Conservation (phyloP, 306 rosid genomes). For the Begonia peltatifolia region DNA sequence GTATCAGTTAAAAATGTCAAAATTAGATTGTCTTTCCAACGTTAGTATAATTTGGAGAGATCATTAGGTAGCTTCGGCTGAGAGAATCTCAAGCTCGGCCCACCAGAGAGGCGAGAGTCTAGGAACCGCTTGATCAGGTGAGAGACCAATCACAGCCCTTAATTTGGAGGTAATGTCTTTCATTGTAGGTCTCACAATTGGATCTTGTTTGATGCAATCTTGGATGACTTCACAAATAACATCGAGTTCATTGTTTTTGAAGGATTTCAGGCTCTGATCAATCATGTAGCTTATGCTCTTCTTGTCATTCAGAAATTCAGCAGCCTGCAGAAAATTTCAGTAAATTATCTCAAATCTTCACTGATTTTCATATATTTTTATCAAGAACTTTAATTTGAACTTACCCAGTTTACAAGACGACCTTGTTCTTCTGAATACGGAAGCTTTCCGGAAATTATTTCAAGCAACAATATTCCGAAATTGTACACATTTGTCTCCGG, state of each 20-base stretch:
- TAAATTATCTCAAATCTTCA: no score
- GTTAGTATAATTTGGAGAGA: not conserved
- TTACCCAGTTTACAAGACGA: constrained; percentile 48
- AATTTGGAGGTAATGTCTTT: constrained; percentile 39
- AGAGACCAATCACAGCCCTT: constrained; percentile 32
- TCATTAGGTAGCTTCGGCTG: constrained; percentile 59
- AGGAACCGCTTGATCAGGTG: constrained; percentile 82
- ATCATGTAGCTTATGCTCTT: constrained; percentile 39
- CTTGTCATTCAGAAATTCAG: constrained; percentile 50
- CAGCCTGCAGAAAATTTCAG: constrained; percentile 30
- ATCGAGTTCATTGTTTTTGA: constrained; percentile 55
- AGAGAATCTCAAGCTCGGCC: constrained; percentile 96
- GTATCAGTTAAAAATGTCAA: no score
- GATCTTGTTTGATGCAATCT: constrained; percentile 57
- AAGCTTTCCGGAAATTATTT: constrained; percentile 60
- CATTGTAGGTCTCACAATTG: constrained; percentile 68
- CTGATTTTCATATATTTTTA: no score
- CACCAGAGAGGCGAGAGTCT: constrained; percentile 97
- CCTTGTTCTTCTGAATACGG: constrained; percentile 46
- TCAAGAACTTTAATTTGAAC: constrained; percentile 1
- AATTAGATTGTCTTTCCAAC: no score
- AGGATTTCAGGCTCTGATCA: constrained; percentile 53
- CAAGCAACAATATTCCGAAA: constrained; percentile 61
- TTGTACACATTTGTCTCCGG: constrained; percentile 42
- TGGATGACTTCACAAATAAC: constrained; percentile 69